phyloP scores from a whole-genome alignment of 83 land plant genomes.

The Picea abies region DNA sequence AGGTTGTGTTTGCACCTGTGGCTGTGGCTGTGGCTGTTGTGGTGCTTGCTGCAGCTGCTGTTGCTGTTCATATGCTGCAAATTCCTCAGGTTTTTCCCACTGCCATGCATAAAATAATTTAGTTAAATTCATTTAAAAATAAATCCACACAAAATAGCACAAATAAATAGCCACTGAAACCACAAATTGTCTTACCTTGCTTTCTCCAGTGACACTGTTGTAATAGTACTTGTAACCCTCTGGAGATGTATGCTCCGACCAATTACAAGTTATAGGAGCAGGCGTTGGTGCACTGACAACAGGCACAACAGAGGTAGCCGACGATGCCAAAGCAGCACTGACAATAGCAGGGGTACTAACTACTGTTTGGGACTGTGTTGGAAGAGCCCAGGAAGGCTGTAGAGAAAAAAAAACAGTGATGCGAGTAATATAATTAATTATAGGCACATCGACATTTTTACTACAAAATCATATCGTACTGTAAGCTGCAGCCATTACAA shows the following conservation, averaged over 20 bases:
- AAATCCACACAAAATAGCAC: neutral
- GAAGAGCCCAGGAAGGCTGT: conserved; percentile 34
- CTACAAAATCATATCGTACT: neutral
- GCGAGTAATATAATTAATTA: neutral
- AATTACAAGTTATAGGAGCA: conserved; percentile 63
- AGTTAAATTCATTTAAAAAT: neutral
- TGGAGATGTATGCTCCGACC: conserved; percentile 99
- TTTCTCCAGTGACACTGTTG: conserved; percentile 83
- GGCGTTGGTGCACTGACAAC: conserved; percentile 21
- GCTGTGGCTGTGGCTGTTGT: conserved; percentile 30
- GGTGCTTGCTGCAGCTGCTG: conserved; percentile 49
- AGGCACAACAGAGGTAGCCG: conserved; percentile 26
- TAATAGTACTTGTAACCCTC: conserved; percentile 97
- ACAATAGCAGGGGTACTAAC: conserved; percentile 27
- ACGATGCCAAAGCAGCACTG: conserved; percentile 37
- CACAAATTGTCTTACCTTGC: conserved; percentile 60
- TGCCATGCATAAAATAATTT: conserved; percentile 23
- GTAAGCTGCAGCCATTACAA: neutral
- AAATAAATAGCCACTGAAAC: neutral
- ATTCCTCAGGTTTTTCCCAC: conserved; percentile 99
- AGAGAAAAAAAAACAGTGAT: neutral
- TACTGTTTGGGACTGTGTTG: conserved; percentile 35
- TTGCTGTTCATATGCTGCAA: conserved; percentile 57
- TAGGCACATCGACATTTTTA: neutral
- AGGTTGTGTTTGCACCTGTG: conserved; percentile 18